phyloP scores from a whole-genome alignment of 129 eudicot species.

The Flaveria robusta region DNA sequence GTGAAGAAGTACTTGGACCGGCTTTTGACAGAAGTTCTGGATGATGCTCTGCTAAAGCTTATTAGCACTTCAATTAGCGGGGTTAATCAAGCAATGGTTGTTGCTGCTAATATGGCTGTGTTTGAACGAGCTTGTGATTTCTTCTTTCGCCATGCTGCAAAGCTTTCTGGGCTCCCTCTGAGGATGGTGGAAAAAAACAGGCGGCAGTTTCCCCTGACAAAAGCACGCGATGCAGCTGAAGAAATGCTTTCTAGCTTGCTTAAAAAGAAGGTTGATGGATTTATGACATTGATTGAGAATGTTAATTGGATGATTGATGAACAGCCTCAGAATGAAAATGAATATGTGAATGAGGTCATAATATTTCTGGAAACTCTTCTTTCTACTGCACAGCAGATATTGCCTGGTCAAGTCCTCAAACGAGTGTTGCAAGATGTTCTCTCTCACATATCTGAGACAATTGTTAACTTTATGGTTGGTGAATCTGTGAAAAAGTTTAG shows the following conservation, averaged over 20 bases:
- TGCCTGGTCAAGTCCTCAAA: conserved; percentile 80
- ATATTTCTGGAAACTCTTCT: conserved; percentile 90
- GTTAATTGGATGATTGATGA: conserved; percentile 97
- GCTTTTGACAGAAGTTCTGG: conserved; percentile 86
- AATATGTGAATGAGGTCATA: conserved; percentile 90
- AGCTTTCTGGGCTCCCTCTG: conserved; percentile 87
- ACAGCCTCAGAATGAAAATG: conserved; percentile 80
- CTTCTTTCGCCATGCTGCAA: conserved; percentile 95
- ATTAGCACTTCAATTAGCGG: conserved; percentile 69
- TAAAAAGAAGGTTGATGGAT: conserved; percentile 91
- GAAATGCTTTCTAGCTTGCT: conserved; percentile 88
- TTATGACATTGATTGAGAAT: conserved; percentile 78
- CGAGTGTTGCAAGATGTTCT: conserved; percentile 91
- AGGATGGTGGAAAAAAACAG: conserved; percentile 90
- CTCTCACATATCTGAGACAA: conserved; percentile 75
- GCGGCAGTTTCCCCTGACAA: conserved; percentile 77
- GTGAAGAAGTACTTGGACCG: conserved; percentile 93
- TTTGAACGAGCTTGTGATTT: conserved; percentile 96
- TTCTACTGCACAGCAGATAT: conserved; percentile 92
- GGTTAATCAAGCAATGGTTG: conserved; percentile 94
- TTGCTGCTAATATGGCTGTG: conserved; percentile 98
- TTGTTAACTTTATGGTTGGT: conserved; percentile 75
- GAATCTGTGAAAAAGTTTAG: conserved; percentile 86
- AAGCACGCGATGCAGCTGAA: conserved; percentile 96
- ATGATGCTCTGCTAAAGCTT: conserved; percentile 75